A percentile compares a stretch with the other conserved stretches of the same genome.
phyloP scores from a whole-genome alignment of 2,329 filamentous ascomycete species.

The Ampelomyces quisqualis region DNA sequence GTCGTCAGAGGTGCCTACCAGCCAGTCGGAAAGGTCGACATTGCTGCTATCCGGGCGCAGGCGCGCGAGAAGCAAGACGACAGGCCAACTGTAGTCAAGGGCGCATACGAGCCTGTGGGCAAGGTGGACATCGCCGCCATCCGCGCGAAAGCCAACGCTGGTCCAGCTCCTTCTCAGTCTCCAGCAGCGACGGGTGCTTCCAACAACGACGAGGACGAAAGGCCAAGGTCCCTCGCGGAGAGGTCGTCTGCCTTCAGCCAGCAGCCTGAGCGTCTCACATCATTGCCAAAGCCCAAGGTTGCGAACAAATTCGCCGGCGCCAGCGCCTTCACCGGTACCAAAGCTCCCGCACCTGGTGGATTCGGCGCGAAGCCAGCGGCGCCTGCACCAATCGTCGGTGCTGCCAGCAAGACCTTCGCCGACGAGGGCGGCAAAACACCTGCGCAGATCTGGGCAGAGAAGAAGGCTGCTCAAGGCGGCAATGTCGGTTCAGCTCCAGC shows the following conservation, averaged over 20 bases:
- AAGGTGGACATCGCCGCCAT: conserved; percentile 98
- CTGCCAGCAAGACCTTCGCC: conserved; percentile 88
- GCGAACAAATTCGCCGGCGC: conserved; percentile 80
- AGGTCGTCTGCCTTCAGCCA: conserved; percentile 69
- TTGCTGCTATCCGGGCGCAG: conserved; percentile 80
- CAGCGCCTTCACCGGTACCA: conserved; percentile 79
- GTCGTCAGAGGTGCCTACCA: conserved; percentile 87
- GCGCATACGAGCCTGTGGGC: conserved; percentile 89
- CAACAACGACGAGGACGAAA: conserved; percentile 45
- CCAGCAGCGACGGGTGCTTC: conserved; percentile 48
- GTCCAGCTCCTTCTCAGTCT: conserved; percentile 42
- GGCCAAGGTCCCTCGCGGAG: conserved; percentile 68
- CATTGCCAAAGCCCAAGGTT: conserved; percentile 91
- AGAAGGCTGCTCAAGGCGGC: conserved; percentile 79
- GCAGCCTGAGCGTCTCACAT: conserved; percentile 76
- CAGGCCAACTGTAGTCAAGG: conserved; percentile 81
- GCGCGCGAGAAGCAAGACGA: conserved; percentile 69
- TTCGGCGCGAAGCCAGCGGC: conserved; percentile 64
- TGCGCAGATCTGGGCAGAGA: conserved; percentile 95
- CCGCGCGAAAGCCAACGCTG: conserved; percentile 70
- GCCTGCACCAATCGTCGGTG: conserved; percentile 66
- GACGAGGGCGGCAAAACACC: conserved; percentile 95
- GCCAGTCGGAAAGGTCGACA: conserved; percentile 96
- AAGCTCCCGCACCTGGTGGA: conserved; percentile 75
- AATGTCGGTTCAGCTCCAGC: conserved; percentile 48